These are phyloP conservation scores for Brassica napus DNA, from an alignment of 345 rosid species.

Conservation along the genomic window DNA sequence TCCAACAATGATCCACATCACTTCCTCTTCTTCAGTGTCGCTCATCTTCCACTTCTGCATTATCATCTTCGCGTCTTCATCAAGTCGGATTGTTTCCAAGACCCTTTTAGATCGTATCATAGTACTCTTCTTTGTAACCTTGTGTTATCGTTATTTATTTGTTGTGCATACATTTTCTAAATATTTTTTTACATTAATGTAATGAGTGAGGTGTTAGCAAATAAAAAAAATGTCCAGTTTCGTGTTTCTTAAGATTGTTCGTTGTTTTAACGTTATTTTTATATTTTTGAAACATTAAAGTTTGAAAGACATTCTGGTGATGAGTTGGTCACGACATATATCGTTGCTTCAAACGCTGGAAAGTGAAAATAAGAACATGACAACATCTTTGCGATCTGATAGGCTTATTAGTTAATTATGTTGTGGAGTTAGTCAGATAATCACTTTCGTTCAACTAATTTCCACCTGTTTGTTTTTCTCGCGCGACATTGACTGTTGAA, in stretches of 20 bases:
- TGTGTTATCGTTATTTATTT: background rate
- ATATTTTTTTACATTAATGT: background rate
- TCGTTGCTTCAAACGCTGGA: conserved; percentile 29
- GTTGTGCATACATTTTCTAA: background rate
- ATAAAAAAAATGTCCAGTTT: background rate
- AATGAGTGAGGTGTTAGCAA: background rate
- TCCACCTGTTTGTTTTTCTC: background rate
- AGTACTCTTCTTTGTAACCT: background rate
- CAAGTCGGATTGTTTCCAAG: conserved; percentile 33
- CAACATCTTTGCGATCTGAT: background rate
- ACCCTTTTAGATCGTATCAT: background rate
- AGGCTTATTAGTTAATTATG: conserved; percentile 7
- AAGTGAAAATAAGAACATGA: conserved; percentile 6
- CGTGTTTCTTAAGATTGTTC: background rate
- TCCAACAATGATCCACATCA: conserved; percentile 38
- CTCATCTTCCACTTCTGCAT: conserved; percentile 48
- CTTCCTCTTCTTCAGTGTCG: conserved; percentile 49
- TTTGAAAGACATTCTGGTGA: conserved; percentile 17
- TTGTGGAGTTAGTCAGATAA: conserved; percentile 12
- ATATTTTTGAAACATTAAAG: background rate
- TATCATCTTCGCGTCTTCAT: conserved; percentile 26
- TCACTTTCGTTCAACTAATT: conserved; percentile 34
- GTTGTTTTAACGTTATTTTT: background rate
- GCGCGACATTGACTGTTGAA: background rate
- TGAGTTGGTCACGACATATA: conserved; percentile 7